A percentile compares a stretch with the other conserved stretches of the same genome.
Conservation (phyloP, 805 yeast genomes). For the Torulaspora quercuum region DNA sequence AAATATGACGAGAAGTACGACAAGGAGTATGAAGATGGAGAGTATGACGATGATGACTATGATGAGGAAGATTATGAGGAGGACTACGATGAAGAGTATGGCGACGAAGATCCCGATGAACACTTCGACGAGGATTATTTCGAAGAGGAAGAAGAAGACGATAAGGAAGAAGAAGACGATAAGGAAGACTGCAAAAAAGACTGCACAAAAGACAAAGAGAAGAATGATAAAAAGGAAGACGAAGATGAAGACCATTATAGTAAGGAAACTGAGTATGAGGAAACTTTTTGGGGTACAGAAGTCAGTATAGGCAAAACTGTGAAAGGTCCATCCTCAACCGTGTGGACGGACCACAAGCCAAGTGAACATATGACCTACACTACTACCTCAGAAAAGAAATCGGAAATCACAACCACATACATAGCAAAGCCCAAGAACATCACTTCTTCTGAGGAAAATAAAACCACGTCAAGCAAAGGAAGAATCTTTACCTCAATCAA, state of each 20-base stretch:
- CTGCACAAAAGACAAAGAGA: background rate
- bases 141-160: too few relatives aligned
- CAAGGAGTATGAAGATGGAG: too few relatives aligned
- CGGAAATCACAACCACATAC: too few relatives aligned
- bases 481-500: too few relatives aligned
- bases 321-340: slow-evolving; percentile 1
- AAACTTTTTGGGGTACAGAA: slow-evolving; percentile 8
- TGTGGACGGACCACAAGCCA: background rate
- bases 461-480: too few relatives aligned
- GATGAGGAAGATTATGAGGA: slow-evolving; percentile 1
- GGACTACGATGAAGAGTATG: background rate
- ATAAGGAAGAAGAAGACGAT: too few relatives aligned
- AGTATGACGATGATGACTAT: slow-evolving; percentile 1
- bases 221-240: background rate
- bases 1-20: slow-evolving; percentile 1
- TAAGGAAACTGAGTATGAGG: slow-evolving; percentile 8
- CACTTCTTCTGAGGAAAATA: too few relatives aligned
- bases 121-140: background rate
- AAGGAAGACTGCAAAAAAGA: too few relatives aligned
- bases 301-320: slow-evolving; percentile 5
- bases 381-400: background rate
- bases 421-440: too few relatives aligned
- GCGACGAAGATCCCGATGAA: too few relatives aligned
- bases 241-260: slow-evolving; percentile 1
- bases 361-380: background rate